Evolutionary conservation across 2,329 filamentous ascomycete species (phyloP).

Genomic region (Parastagonospora avenae): DNA sequence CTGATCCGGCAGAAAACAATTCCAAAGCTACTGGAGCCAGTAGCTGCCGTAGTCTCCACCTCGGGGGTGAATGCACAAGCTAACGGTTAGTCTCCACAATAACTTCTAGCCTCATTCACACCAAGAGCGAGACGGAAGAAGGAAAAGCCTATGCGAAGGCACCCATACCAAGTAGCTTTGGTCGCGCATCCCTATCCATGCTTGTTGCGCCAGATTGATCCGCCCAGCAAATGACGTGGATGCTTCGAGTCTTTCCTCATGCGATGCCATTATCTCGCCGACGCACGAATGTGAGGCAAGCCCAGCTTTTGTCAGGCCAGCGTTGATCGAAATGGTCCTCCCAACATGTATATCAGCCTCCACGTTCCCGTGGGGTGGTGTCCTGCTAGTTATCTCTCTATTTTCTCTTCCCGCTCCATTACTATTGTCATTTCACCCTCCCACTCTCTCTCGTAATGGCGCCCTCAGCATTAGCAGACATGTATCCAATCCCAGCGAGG

Average conservation of each 20-base stretch:
- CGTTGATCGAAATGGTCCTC: conserved; percentile 32
- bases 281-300: conserved; percentile 41
- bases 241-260: conserved; percentile 34
- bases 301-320: conserved; percentile 33
- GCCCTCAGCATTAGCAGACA: conserved; percentile 47
- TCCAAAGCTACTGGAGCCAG: conserved; percentile 22
- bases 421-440: conserved; percentile 19
- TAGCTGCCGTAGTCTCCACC: conserved; percentile 14
- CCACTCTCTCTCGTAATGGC: conserved; percentile 45
- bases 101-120: conserved; percentile 42
- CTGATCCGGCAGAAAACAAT: conserved; percentile 41
- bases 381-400: conserved; percentile 33
- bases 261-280: conserved; percentile 44
- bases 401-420: conserved; percentile 27
- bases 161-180: conserved; percentile 32
- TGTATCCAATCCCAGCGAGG: conserved; percentile 46
- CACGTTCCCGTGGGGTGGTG: conserved; percentile 45
- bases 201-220: conserved; percentile 43
- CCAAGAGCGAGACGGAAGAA: conserved; percentile 39
- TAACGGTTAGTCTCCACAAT: conserved; percentile 28
- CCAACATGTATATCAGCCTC: conserved; percentile 47
- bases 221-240: conserved; percentile 48
- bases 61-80: conserved; percentile 19
- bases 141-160: conserved; percentile 42
- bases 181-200: conserved; percentile 42